Percentiles rank a stretch among this genome's conserved stretches.
Conservation (phyloP, 108 stramenopile species). For the Stephanodiscus minutulus region DNA sequence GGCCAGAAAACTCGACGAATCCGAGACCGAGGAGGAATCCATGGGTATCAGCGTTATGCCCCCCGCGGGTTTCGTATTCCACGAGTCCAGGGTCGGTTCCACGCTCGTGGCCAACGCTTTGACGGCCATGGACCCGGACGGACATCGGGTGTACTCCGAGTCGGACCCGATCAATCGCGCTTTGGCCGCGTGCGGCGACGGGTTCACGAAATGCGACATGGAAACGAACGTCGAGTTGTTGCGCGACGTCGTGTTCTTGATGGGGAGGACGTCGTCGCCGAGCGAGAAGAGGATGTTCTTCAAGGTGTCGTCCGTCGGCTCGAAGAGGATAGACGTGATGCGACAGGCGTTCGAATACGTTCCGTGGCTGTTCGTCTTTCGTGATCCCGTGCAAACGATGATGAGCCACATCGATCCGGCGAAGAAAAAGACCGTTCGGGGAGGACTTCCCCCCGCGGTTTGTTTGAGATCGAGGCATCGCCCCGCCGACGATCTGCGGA, state of each 20-base stretch:
- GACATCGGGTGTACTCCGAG: constrained; percentile 84
- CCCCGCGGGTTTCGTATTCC: constrained; percentile 89
- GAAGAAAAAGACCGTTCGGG: constrained; percentile 7
- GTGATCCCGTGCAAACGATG: constrained; percentile 92
- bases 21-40: constrained; percentile 42
- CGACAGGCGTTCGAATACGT: constrained; percentile 73
- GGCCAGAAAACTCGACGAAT: constrained; percentile 38
- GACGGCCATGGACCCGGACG: constrained; percentile 64
- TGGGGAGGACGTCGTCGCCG: constrained; percentile 55
- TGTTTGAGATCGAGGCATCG: constrained; percentile 27
- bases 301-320: constrained; percentile 89
- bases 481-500: constrained; percentile 37
- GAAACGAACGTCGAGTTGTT: constrained; percentile 50
- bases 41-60: constrained; percentile 28
- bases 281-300: constrained; percentile 78
- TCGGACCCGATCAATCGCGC: constrained; percentile 62
- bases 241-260: constrained; percentile 75
- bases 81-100: constrained; percentile 92
- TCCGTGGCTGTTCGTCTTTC: constrained; percentile 92
- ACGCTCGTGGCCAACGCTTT: constrained; percentile 93
- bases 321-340: constrained; percentile 61
- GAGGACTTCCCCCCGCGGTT: constrained; percentile 23
- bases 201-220: constrained; percentile 32
- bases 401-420: constrained; percentile 67
- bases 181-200: constrained; percentile 60